Evolutionary conservation across 345 rosid species (phyloP).

Genomic region (Pistacia vera): DNA sequence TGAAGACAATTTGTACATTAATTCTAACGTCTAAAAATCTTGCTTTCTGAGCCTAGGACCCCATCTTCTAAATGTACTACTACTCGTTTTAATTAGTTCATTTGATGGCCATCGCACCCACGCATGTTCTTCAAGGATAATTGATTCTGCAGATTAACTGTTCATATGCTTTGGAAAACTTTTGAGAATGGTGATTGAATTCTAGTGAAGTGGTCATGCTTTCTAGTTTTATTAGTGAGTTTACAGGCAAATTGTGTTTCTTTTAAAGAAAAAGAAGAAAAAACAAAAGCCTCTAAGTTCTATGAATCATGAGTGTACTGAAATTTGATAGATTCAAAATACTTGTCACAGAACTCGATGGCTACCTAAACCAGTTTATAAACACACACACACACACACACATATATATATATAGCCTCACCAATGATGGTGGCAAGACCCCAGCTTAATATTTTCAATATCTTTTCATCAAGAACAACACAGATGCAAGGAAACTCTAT

Average conservation of each 20-base stretch:
- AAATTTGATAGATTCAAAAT: too few relatives aligned
- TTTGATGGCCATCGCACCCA: background rate
- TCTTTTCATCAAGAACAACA: background rate
- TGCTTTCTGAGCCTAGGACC: constrained; percentile 26
- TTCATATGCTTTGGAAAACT: too few relatives aligned
- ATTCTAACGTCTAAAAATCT: constrained; percentile 15
- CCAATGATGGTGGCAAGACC: background rate
- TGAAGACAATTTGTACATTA: constrained; percentile 30
- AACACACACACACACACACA: too few relatives aligned
- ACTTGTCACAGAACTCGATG: background rate
- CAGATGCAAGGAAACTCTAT: background rate
- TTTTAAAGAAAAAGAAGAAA: too few relatives aligned
- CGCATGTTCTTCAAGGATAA: constrained; percentile 10
- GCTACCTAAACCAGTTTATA: background rate
- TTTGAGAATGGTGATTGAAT: too few relatives aligned
- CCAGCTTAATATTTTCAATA: background rate
- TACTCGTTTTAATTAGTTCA: constrained; percentile 8
- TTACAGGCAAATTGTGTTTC: background rate
- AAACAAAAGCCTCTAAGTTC: too few relatives aligned
- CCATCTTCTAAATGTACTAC: constrained; percentile 8
- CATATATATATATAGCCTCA: background rate
- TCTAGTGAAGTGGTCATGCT: background rate
- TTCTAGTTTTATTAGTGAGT: background rate
- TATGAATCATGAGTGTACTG: background rate
- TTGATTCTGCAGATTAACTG: background rate